Evolutionary conservation across 345 rosid genomes (phyloP), one percentile per base, ranked within the genome.

Genomic region (Hevea brasiliensis): DNA sequence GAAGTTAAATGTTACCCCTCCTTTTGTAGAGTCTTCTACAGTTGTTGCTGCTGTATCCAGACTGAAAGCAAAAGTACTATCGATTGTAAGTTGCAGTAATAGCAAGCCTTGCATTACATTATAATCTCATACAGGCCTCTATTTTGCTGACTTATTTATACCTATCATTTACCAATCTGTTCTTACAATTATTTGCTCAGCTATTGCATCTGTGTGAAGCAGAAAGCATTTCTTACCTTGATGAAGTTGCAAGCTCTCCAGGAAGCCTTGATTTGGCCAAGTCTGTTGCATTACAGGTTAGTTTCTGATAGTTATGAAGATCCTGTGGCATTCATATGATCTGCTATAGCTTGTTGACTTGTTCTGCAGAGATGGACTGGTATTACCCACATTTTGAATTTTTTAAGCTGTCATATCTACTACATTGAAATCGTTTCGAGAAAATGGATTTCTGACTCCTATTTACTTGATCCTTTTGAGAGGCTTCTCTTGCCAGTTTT

Each of bases 211-310:
- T 91, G 74, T 93, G 96, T 83, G 98, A 93, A 86, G 95, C 90
- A 67, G 98, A 93, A 73, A 91, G 88, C 86, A 84, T 88, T 72
- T 89, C 98, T 68, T 96, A 90, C 83, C 92, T 96, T 75, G 99
- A 96, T 66, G 96, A 91, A 83, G 93, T 91, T 83, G 96, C 92
- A 73, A 82, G 83, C 72, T 87, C 86, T 72, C 87, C 94, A 47
- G 81, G 82, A 82, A 93, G 87, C 84, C 81, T 91, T 74, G 89
- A 84, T 75, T 86, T 96, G 83, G 97, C 97, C 7, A 87, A 91
- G 76, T 80, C 90, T 65, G 85, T 90, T 69, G 91, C 90, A 70
- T 67, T 83, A 68, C 93, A 91, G 99, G 99, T 96, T 81, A 80
- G 89, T 80, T 82, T 80, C 66, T 47, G 67, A 47, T 75, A 62